Evolutionary conservation across 176 grass and related monocot genomes (phyloP).

Genomic region (Puya raimondii): DNA sequence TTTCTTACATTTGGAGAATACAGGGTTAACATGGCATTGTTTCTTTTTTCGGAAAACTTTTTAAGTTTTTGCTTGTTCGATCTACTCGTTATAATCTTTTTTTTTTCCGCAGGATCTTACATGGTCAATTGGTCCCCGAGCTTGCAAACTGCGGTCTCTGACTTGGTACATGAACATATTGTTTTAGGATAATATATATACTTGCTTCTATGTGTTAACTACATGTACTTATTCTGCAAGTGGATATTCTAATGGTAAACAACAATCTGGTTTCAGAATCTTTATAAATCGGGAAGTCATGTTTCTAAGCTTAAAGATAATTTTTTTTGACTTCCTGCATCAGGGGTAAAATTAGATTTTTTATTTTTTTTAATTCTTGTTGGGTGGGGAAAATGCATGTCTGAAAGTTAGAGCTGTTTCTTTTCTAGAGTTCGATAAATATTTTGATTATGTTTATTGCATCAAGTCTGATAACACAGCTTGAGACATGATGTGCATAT

Average conservation of each 20-base stretch:
- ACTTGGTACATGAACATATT: slow-evolving; percentile 52
- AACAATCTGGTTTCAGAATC: too few relatives aligned
- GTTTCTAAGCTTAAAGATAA: too few relatives aligned
- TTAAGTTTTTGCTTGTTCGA: neutral
- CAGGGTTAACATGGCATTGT: too few relatives aligned
- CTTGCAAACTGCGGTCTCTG: slow-evolving; percentile 89
- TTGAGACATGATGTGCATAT: slow-evolving; percentile 20
- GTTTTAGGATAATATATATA: neutral
- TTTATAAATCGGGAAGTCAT: too few relatives aligned
- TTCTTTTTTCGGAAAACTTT: neutral
- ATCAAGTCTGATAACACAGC: neutral
- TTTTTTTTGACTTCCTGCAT: too few relatives aligned
- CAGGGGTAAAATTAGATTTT: too few relatives aligned
- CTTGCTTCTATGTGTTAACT: neutral
- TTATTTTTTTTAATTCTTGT: too few relatives aligned
- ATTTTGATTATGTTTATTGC: neutral
- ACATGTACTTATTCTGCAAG: neutral
- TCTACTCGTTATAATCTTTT: slow-evolving; percentile 12
- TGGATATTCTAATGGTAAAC: too few relatives aligned
- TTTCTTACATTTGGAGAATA: too few relatives aligned
- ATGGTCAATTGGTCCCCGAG: slow-evolving; percentile 98
- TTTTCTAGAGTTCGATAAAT: neutral
- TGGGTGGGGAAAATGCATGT: too few relatives aligned
- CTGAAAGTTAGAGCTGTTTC: neutral
- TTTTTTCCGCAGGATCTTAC: slow-evolving; percentile 60